Evolutionary conservation across 345 rosid genomes (phyloP).

Genomic region (Jatropha curcas): DNA sequence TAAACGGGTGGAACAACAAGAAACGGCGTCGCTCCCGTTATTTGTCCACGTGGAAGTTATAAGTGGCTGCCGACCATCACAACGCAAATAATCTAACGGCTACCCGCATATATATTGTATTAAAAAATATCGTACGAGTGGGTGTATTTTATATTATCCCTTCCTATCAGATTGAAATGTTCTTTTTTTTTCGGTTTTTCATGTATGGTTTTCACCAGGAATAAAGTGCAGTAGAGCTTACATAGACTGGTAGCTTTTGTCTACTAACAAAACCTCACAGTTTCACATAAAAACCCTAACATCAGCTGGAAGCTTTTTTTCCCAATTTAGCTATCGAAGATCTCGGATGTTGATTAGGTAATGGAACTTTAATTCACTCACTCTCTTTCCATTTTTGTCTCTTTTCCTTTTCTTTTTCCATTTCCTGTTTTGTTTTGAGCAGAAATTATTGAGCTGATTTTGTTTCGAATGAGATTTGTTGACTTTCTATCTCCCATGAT

Average conservation of each 20-base stretch:
- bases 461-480: background rate
- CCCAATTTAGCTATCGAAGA: background rate
- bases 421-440: background rate
- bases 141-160: background rate
- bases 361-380: background rate
- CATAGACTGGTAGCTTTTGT: slow-evolving; percentile 16
- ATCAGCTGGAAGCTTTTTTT: background rate
- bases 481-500: slow-evolving; percentile 3
- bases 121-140: background rate
- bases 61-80: background rate
- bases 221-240: background rate
- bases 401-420: background rate
- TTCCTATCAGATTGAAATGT: background rate
- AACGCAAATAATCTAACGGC: background rate
- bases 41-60: background rate
- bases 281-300: slow-evolving; percentile 6
- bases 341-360: background rate
- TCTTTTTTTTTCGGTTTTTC: background rate
- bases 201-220: background rate
- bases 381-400: background rate
- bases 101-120: background rate
- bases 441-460: background rate
- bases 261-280: background rate
- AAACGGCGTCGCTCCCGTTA: background rate
- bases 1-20: too few species aligned